Evolutionary conservation across 768 basidiomycete species (phyloP).

Genomic region (Mycena polygramma): DNA sequence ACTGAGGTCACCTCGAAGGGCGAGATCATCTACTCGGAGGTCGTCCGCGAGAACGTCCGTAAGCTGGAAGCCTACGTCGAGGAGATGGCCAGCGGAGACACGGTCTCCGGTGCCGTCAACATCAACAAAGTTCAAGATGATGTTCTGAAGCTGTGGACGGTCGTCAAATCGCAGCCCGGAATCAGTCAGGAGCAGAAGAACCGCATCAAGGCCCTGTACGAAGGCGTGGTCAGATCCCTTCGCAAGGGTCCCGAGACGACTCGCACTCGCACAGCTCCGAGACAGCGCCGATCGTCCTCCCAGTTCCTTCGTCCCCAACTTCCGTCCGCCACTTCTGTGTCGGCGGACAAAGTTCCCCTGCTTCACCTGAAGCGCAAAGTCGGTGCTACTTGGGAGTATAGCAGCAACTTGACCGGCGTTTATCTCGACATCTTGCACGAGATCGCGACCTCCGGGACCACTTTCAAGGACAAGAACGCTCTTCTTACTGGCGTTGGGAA

Average conservation of each 20-base stretch:
- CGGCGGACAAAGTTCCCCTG: constrained; percentile 91
- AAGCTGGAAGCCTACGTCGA: constrained; percentile 98
- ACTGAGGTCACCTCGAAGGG: constrained; percentile 95
- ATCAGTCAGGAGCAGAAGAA: constrained; percentile 98
- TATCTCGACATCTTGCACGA: constrained; percentile 98
- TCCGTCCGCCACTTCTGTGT: constrained; percentile 77
- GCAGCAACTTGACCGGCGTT: constrained; percentile 93
- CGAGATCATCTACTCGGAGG: constrained; percentile 94
- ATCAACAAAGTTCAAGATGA: constrained; percentile 99
- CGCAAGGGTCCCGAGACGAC: constrained; percentile 80
- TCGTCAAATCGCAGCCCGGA: constrained; percentile 96
- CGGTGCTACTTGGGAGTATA: constrained; percentile 96
- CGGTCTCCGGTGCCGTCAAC: constrained; percentile 86
- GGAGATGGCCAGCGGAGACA: constrained; percentile 97
- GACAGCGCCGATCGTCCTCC: constrained; percentile 92
- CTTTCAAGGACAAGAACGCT: constrained; percentile 99
- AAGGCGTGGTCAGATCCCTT: constrained; percentile 95
- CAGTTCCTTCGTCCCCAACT: constrained; percentile 96
- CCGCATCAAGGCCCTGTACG: constrained; percentile 94
- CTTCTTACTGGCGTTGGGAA: constrained; percentile 98
- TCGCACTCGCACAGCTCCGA: constrained; percentile 63
- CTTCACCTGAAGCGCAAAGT: constrained; percentile 98
- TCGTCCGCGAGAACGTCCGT: constrained; percentile 95
- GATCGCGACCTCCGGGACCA: constrained; percentile 98
- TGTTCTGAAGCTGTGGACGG: constrained; percentile 95